Evolutionary conservation across 306 rosid genomes (phyloP).

Genomic region (Castanea sativa): DNA sequence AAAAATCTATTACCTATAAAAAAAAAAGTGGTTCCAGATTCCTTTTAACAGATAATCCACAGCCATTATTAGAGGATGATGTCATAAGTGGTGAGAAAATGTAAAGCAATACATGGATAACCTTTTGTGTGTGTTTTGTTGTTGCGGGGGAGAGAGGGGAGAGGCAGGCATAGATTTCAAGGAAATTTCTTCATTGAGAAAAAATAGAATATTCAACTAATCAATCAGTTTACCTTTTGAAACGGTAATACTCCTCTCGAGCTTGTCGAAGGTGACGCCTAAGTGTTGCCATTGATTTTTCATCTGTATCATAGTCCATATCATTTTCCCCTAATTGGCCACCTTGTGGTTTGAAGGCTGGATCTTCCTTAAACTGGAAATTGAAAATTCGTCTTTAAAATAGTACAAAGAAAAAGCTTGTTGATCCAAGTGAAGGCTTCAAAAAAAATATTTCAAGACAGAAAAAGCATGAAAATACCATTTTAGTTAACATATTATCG

Average conservation of each 20-base stretch:
- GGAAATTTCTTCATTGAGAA: neutral
- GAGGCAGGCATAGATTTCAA: neutral
- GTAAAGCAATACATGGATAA: neutral
- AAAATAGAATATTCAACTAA: slow-evolving; percentile 2
- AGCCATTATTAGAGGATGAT: neutral
- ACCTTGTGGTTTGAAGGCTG: slow-evolving; percentile 96
- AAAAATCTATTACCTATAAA: too few relatives aligned
- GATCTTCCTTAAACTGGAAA: slow-evolving; percentile 80
- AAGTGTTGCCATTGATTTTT: slow-evolving; percentile 96
- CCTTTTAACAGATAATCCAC: neutral
- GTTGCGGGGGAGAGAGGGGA: neutral
- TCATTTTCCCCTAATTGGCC: slow-evolving; percentile 84
- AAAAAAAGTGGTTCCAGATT: too few relatives aligned
- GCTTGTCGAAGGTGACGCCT: slow-evolving; percentile 95
- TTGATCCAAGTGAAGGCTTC: neutral
- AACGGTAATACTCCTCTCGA: slow-evolving; percentile 86
- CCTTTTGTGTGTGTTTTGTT: neutral
- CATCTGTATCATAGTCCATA: slow-evolving; percentile 97
- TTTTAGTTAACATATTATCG: slow-evolving; percentile 69
- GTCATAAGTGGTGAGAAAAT: neutral
- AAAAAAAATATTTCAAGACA: slow-evolving; percentile 16
- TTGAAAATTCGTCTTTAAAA: slow-evolving; percentile 24
- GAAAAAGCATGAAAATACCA: slow-evolving; percentile 50
- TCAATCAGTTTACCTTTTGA: slow-evolving; percentile 65
- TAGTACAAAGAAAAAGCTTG: slow-evolving; percentile 16